Evolutionary conservation across 805 yeast genomes (phyloP), one percentile per base, ranked within the genome.

Genomic region (Candida caryicola): DNA sequence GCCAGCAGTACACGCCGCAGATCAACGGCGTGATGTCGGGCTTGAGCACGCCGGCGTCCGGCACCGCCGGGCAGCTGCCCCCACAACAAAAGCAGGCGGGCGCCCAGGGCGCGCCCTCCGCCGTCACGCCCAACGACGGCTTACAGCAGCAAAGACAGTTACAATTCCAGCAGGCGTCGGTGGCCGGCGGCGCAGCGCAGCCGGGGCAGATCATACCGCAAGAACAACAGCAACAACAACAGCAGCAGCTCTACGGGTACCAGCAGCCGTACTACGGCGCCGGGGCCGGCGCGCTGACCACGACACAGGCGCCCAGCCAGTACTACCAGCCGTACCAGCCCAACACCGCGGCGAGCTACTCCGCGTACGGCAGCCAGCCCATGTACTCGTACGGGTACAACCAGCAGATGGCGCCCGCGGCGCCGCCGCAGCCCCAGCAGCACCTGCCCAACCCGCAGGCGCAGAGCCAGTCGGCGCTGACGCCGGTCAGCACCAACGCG

Each of bases 271-370:
- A 29, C 28, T 32, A 36, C 37, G 32, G 33, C 19, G 21, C 31
- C 12, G 36, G 23, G 3, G 15, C 19, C 17, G 10, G 33, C 40
- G 55, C 39, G n/a, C 25, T 37, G 7, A 16, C 37, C 16, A 27
- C 30, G 4, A 23, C 36, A 14, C 25, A 21, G 25, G 44, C 57
- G 17, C 51, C 52, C 17, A 47, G 46, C 32, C 61, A 51, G 41
- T 57, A 50, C 36, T 54, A 55, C 45, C 55, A 47, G 25, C 45
- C 51, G 15, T 48, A 44, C 34, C 43, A 43, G 28, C 52, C 54
- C 17, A 39, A 34, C 27, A n/a, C n/a, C n/a, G 31, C 34, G 21
- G 37, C 30, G 30, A 44, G 31, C 28, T 50, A 50, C 23, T 46
- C 54, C 2, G 40, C 45, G 14, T 50, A 48, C 36, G 43, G 45